Base-by-base conservation (phyloP, 306 rosid species). In the Cicer pinnatifidum region DNA sequence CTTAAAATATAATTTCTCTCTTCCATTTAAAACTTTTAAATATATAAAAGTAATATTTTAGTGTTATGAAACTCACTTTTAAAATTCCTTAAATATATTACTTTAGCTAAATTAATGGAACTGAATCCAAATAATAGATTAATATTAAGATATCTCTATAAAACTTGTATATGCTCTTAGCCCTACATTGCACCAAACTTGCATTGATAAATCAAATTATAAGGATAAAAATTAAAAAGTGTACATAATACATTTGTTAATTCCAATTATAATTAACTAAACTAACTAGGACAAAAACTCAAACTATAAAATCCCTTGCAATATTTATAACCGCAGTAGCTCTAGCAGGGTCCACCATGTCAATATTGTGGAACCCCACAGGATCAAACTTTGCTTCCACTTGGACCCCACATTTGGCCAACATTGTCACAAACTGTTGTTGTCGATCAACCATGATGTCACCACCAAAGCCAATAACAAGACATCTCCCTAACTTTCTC, bases 381-480 rank as follows among this genome's bases (percentile, higher is more conserved):
- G 60, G 86, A 67, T 84, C 92, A 75, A 91, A 91, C 40, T 73
- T 35, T 0, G 95, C 91, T 7, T 84, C 83, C 7, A 91, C 91
- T 2, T 78, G 87, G 23, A 81, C 92, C 52, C 97, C 96, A 69
- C 78, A 45, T 13, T 74, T 73, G 1, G 38, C 87, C 82, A 92
- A 59, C 93, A 92, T 56, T 1, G 82, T 85, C 67, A 82, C 96
- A 12, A 88, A 67, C 9, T 88, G 83, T 9, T 82, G 87, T 33
- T 89, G 96, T 4, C 85, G 46, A 57, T 92, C 97, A 7, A 88
- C 58, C 90, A 89, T 75, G 8, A 87, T 83, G 78, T 89, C 93
- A 19, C 82, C 85, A 41, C 86, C 82, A 40, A 75, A 92, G 7
- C 97, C 97, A 8, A 86, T 71, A 35, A 92, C 87, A 48, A 92